A percentile compares a stretch with the other conserved stretches of the same genome.
Conservation (phyloP, 108 stramenopile genomes). For the Pseudonitzschia delicatissima region DNA sequence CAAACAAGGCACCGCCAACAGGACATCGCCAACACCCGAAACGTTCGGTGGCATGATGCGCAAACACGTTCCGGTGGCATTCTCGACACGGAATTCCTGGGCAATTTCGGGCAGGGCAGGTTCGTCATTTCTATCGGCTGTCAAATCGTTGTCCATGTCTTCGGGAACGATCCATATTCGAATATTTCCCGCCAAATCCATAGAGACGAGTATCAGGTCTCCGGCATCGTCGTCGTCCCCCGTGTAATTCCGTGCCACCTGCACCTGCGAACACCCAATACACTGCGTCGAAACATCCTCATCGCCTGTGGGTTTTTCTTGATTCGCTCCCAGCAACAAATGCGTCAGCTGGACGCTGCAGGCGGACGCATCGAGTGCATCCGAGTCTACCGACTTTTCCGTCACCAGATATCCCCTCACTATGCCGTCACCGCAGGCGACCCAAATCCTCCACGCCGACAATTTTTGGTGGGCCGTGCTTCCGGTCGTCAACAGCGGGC, state of each 20-base stretch:
- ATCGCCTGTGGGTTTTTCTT: not conserved
- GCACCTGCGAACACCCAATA: conserved; percentile 29
- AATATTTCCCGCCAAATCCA: conserved; percentile 35
- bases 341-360: conserved; percentile 18
- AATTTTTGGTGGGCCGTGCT: not conserved
- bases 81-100: conserved; percentile 32
- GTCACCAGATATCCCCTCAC: conserved; percentile 24
- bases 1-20: conserved; percentile 41
- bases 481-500: conserved; percentile 7
- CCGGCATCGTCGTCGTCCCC: conserved; percentile 48
- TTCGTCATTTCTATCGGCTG: not conserved
- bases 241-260: conserved; percentile 39
- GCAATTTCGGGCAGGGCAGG: not conserved
- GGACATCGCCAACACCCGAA: conserved; percentile 29
- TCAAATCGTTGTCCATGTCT: conserved; percentile 11
- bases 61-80: conserved; percentile 41
- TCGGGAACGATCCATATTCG: conserved; percentile 34
- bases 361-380: conserved; percentile 41
- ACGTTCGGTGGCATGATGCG: conserved; percentile 28
- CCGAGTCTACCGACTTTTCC: conserved; percentile 30
- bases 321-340: conserved; percentile 5
- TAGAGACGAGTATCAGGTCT: conserved; percentile 32
- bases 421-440: conserved; percentile 37
- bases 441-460: conserved; percentile 18
- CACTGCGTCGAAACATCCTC: not conserved